Evolutionary conservation across 768 basidiomycete species (phyloP).

Genomic region (Auriculariales sp.): DNA sequence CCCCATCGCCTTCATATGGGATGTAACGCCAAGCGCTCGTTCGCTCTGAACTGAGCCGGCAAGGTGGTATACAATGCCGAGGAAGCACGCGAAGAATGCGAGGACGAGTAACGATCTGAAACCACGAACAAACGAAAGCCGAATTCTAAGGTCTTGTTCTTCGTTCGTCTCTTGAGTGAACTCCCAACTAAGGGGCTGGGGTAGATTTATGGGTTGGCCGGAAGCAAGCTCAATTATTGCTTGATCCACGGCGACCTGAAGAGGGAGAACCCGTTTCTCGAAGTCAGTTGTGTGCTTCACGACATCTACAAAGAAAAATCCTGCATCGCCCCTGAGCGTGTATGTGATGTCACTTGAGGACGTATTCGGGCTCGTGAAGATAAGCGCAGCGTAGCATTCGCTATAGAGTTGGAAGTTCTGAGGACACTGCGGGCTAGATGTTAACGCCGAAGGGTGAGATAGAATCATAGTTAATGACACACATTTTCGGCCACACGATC

Average conservation of each 20-base stretch:
- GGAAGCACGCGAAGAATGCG: conserved; percentile 53
- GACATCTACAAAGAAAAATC: conserved; percentile 51
- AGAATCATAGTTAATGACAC: too few relatives aligned
- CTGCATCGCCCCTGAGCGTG: conserved; percentile 54
- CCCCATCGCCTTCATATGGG: conserved; percentile 73
- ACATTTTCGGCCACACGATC: conserved; percentile 38
- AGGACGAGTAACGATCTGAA: conserved; percentile 48
- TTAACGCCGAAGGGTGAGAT: too few relatives aligned
- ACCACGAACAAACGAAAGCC: conserved; percentile 51
- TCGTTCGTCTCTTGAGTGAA: conserved; percentile 54
- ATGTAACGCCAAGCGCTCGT: conserved; percentile 45
- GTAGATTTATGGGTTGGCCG: conserved; percentile 32
- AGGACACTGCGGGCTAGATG: conserved; percentile 46
- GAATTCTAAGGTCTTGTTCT: conserved; percentile 37
- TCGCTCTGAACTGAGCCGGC: conserved; percentile 58
- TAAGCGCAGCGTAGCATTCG: conserved; percentile 52
- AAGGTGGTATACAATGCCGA: conserved; percentile 66
- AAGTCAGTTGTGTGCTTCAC: conserved; percentile 50
- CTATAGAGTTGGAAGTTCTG: conserved; percentile 62
- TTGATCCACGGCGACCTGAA: conserved; percentile 67
- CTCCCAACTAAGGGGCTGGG: conserved; percentile 58
- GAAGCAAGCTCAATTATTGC: conserved; percentile 59
- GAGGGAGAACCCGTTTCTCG: conserved; percentile 48
- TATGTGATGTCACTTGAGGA: conserved; percentile 28
- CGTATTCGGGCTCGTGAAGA: conserved; percentile 31